A percentile compares a stretch with the other conserved stretches of the same genome.
Evolutionary conservation across 2,329 filamentous ascomycete genomes (phyloP).

Genomic region (Beauveria bassiana): DNA sequence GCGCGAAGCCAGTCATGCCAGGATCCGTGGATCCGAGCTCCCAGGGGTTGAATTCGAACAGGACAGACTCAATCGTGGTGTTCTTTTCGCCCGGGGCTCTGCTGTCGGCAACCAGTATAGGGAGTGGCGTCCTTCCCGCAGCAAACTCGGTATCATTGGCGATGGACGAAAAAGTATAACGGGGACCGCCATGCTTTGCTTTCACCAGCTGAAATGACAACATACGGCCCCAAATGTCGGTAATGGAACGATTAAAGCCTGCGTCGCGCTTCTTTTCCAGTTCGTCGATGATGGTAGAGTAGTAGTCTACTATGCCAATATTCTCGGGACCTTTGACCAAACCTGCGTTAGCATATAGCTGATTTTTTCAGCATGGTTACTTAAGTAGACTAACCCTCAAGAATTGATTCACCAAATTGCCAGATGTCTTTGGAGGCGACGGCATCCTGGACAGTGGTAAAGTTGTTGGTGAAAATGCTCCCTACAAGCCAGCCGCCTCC

Average conservation of each 20-base stretch:
- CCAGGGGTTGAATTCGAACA: constrained; percentile 59
- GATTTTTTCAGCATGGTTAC: neutral
- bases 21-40: constrained; percentile 59
- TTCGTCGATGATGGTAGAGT: constrained; percentile 26
- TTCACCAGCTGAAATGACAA: constrained; percentile 83
- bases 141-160: constrained; percentile 36
- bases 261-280: constrained; percentile 31
- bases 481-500: constrained; percentile 81
- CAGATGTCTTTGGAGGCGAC: constrained; percentile 30
- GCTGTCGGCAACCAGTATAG: constrained; percentile 42
- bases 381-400: constrained; percentile 22
- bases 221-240: constrained; percentile 83
- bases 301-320: constrained; percentile 32
- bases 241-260: constrained; percentile 55
- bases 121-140: constrained; percentile 36
- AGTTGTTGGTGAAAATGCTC: constrained; percentile 80
- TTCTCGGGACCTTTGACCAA: constrained; percentile 24
- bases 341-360: neutral
- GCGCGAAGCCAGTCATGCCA: constrained; percentile 51
- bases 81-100: constrained; percentile 36
- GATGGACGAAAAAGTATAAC: constrained; percentile 73
- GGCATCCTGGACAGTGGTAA: constrained; percentile 48
- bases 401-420: constrained; percentile 34
- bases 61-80: constrained; percentile 47
- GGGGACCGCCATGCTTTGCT: constrained; percentile 62